Conservation (phyloP, 305 asterid species). For the Rubia tinctorum region DNA sequence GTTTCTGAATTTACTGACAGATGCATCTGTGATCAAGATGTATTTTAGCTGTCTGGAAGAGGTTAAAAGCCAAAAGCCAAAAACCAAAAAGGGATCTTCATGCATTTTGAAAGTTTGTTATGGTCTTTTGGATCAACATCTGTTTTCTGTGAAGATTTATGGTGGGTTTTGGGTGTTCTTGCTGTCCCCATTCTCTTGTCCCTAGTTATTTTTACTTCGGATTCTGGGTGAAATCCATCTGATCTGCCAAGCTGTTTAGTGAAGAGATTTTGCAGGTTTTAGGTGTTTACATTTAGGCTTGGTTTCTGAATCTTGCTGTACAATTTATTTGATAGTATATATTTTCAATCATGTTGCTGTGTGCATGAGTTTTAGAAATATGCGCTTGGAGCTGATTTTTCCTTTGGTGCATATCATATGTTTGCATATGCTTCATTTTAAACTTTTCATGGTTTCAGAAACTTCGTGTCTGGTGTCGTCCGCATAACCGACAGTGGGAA, state of each 20-base stretch:
- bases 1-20: background rate
- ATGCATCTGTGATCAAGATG: background rate
- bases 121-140: background rate
- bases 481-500: slow-evolving; percentile 50
- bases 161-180: background rate
- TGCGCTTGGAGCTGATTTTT: background rate
- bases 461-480: slow-evolving; percentile 71
- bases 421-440: slow-evolving; percentile 18
- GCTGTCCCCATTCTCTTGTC: background rate
- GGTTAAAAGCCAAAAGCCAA: no score
- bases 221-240: background rate
- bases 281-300: background rate
- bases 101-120: background rate
- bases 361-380: background rate
- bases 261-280: background rate
- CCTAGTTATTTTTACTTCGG: background rate
- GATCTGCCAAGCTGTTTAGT: background rate
- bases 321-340: background rate
- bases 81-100: background rate
- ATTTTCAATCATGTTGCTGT: background rate
- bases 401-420: slow-evolving; percentile 7
- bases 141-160: background rate
- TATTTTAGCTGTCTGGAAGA: slow-evolving; percentile 1
- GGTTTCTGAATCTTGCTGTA: background rate
- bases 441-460: slow-evolving; percentile 42